Evolutionary conservation across 176 grass and related monocot species (phyloP), one percentile per base, ranked within the genome.

Genomic region (Phyllostachys edulis): DNA sequence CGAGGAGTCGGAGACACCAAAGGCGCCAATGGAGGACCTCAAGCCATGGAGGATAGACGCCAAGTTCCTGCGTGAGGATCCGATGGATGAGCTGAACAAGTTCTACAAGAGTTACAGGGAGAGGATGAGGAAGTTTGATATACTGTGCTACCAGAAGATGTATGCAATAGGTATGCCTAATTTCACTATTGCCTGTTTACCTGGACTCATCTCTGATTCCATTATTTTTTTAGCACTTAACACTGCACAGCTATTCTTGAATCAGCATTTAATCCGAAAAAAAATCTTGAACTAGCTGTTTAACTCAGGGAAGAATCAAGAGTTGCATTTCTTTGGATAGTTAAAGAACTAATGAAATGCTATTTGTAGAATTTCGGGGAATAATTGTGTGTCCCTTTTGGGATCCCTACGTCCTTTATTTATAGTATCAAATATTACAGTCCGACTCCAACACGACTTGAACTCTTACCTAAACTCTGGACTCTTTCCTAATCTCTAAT

Each of bases 61-160:
- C 21, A 96, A 96, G 70, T 96, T 99, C 80, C 74, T 94, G 12
- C 96, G 81, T 0, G 93, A 99, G 41, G 93, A 94, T 37, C 93
- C 96, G 0, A 94, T 96, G 90, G 96, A 99, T 21, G 93, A 99
- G 85, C 83, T 99, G 78, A 91, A 92, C 59, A 96, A 99, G 88
- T 99, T 99, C 80, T 96, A 92, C 77, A 99, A 92, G 75, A 89
- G 91, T 78, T 99, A 99, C 52, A 91, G 91, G 81, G 93, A 96
- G 83, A 99, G 93, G 84, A 96, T 99, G 93, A 91, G 93, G 78
- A 99, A 99, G 81, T 85, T 99, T 57, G 96, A 99, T 67, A 99
- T 99, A 64, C 51, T 94, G 63, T 96, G 89, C 44, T 92, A 92
- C 40, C 96, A 99, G 79, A 99, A 99, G 83, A 92, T 96, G 89